Evolutionary conservation across 805 yeast species (phyloP).

Genomic region (Geotrichum ghanense): DNA sequence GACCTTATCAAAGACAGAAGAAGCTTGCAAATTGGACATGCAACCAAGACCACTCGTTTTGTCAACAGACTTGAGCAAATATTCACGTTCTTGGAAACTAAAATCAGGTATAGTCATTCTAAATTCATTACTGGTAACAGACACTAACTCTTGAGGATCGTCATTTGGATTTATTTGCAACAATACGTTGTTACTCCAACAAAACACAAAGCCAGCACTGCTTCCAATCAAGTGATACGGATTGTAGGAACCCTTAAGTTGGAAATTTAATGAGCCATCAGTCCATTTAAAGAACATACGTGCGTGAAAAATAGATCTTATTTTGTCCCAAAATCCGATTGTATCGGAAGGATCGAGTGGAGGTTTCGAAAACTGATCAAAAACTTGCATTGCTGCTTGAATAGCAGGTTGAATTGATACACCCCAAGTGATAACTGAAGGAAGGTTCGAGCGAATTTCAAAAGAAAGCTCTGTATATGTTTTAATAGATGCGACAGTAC

Average conservation of each 20-base stretch:
- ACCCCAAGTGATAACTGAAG: slow-evolving; percentile 75
- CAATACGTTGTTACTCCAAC: slow-evolving; percentile 52
- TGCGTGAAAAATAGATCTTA: slow-evolving; percentile 69
- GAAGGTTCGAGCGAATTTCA: slow-evolving; percentile 39
- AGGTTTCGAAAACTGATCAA: slow-evolving; percentile 81
- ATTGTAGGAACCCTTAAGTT: slow-evolving; percentile 57
- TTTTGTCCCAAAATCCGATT: slow-evolving; percentile 89
- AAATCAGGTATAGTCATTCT: slow-evolving; percentile 71
- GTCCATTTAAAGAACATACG: slow-evolving; percentile 41
- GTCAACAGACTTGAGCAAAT: slow-evolving; percentile 16
- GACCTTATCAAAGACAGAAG: slow-evolving; percentile 29
- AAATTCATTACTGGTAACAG: slow-evolving; percentile 50
- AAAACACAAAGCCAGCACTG: slow-evolving; percentile 66
- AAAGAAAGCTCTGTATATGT: slow-evolving; percentile 51
- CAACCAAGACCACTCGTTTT: slow-evolving; percentile 23
- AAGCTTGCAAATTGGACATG: slow-evolving; percentile 16
- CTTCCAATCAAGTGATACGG: slow-evolving; percentile 63
- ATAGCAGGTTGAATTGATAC: slow-evolving; percentile 74
- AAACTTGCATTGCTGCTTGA: slow-evolving; percentile 62
- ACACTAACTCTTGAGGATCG: slow-evolving; percentile 56
- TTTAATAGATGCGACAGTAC: slow-evolving; percentile 68
- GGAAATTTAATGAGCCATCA: slow-evolving; percentile 30
- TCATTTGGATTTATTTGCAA: slow-evolving; percentile 55
- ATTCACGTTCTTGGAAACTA: slow-evolving; percentile 31
- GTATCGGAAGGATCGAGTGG: slow-evolving; percentile 79